A percentile compares a stretch with the other conserved stretches of the same genome.
Evolutionary conservation across 1,139 yeast genomes (phyloP).

Genomic region (Waltiozyma sp.): DNA sequence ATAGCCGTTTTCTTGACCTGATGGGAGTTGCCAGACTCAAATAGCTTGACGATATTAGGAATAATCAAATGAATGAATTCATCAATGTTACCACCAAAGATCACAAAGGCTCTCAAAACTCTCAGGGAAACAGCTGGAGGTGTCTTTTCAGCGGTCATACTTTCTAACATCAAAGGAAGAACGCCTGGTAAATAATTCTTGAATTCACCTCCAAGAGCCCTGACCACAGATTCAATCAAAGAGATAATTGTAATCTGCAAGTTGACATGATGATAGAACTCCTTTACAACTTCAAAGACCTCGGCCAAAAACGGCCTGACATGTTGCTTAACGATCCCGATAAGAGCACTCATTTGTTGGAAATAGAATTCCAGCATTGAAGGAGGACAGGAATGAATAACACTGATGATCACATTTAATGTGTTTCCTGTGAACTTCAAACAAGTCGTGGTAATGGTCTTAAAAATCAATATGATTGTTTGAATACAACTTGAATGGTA

Average conservation of each 20-base stretch:
- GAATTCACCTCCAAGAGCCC: conserved; percentile 86
- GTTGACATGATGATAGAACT: conserved; percentile 56
- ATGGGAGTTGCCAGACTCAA: conserved; percentile 50
- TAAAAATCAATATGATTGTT: conserved; percentile 84
- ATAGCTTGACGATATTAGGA: conserved; percentile 73
- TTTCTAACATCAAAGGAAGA: conserved; percentile 63
- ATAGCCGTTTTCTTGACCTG: conserved; percentile 64
- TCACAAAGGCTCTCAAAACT: conserved; percentile 78
- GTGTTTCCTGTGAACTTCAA: conserved; percentile 79
- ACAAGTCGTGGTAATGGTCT: conserved; percentile 78
- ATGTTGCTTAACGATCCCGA: conserved; percentile 79
- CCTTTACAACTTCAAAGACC: conserved; percentile 67
- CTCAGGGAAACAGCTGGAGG: conserved; percentile 53
- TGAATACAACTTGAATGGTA: conserved; percentile 89
- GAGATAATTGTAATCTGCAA: conserved; percentile 73
- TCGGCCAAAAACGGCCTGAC: conserved; percentile 73
- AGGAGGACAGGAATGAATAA: conserved; percentile 77
- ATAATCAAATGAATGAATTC: conserved; percentile 79
- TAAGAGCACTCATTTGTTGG: conserved; percentile 74
- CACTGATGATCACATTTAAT: conserved; percentile 77
- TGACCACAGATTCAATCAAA: conserved; percentile 74
- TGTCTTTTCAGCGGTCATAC: conserved; percentile 68
- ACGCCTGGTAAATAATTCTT: conserved; percentile 73
- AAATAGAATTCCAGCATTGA: conserved; percentile 81
- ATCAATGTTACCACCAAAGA: conserved; percentile 79